Evolutionary conservation across 2,329 filamentous ascomycete genomes (phyloP).

Genomic region (Colletotrichum gigasporum): DNA sequence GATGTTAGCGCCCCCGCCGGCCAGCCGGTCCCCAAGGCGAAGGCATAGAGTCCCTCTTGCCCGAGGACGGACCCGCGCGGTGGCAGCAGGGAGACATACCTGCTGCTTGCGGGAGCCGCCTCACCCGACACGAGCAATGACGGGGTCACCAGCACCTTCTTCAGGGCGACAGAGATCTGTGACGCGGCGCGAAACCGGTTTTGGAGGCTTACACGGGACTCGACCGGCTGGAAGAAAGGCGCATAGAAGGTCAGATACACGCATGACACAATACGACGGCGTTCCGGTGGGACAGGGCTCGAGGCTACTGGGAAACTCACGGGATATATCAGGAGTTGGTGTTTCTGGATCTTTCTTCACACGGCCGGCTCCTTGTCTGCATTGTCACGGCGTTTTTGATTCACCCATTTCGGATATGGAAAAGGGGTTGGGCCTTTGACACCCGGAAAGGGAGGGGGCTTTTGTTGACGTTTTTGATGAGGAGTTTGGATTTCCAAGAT

Average conservation of each 20-base stretch:
- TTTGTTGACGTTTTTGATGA: background rate
- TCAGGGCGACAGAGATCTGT: background rate
- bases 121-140: background rate
- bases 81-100: background rate
- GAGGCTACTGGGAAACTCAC: too few species aligned
- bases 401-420: background rate
- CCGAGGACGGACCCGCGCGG: background rate
- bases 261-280: constrained; percentile 20
- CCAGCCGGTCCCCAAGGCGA: constrained; percentile 24
- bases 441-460: background rate
- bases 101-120: background rate
- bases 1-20: constrained; percentile 57
- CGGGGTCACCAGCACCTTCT: background rate
- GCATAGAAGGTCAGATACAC: constrained; percentile 9
- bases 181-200: constrained; percentile 4
- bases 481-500: constrained; percentile 15
- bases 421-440: background rate
- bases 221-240: constrained; percentile 21
- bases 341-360: background rate
- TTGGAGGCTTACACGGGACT: constrained; percentile 25
- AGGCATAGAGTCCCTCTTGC: constrained; percentile 26
- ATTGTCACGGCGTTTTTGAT: constrained; percentile 15
- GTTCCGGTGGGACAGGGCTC: constrained; percentile 12
- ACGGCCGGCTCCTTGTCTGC: constrained; percentile 11
- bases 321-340: too few species aligned